Percentiles rank a stretch among this genome's conserved stretches.
Conservation (phyloP, 495 filamentous ascomycete genomes). For the Xylaria intraflava region DNA sequence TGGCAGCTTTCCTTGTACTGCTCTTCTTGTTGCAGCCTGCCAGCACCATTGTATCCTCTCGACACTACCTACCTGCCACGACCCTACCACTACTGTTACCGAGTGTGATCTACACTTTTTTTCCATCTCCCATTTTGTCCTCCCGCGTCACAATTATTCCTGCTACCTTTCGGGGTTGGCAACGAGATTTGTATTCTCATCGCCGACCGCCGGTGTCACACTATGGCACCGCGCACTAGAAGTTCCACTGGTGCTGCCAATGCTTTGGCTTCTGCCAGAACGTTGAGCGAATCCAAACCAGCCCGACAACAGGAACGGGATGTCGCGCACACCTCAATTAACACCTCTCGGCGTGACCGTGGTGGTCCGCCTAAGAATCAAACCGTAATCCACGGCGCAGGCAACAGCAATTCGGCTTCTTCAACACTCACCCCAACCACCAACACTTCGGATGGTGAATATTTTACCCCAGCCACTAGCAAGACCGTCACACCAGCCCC, state of each 20-base stretch:
- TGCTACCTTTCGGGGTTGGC: neutral
- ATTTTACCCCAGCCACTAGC: constrained; percentile 74
- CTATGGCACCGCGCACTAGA: constrained; percentile 21
- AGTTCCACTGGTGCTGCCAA: constrained; percentile 7
- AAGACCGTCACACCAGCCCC: constrained; percentile 52
- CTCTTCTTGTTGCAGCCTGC: too few species aligned
- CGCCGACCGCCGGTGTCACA: neutral
- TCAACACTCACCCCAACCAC: constrained; percentile 33
- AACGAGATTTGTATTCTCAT: neutral
- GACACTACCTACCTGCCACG: too few species aligned
- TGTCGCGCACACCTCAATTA: neutral
- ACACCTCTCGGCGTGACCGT: constrained; percentile 4
- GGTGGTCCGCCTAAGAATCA: constrained; percentile 6
- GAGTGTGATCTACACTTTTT: neutral
- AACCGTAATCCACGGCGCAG: neutral
- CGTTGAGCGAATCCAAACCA: neutral
- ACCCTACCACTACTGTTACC: too few species aligned
- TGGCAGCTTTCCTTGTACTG: too few species aligned
- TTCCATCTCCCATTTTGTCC: neutral
- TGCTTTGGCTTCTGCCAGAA: neutral
- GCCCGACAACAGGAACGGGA: neutral
- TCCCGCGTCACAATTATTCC: neutral
- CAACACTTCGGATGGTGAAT: constrained; percentile 49
- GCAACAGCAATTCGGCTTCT: constrained; percentile 24
- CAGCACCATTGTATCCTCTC: too few species aligned